Evolutionary conservation across 2,329 filamentous ascomycete species (phyloP).

Genomic region (Paramyrothecium sp.): DNA sequence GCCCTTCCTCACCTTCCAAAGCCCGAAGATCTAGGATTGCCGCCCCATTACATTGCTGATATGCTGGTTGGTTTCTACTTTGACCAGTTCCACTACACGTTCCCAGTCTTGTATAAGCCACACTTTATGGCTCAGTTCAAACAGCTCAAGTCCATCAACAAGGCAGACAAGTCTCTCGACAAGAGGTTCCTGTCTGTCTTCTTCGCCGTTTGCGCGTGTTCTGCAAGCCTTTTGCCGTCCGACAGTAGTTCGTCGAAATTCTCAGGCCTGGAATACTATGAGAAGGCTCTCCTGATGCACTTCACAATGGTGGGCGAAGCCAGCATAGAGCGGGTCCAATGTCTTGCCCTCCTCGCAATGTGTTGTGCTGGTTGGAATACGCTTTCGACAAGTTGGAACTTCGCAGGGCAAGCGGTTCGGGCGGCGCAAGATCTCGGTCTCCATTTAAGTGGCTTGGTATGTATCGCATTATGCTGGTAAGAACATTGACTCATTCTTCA

Average conservation of each 20-base stretch:
- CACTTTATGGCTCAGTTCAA: conserved; percentile 21
- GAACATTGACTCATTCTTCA: not conserved
- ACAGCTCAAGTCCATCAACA: conserved; percentile 8
- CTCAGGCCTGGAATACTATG: conserved; percentile 19
- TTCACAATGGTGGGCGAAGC: conserved; percentile 21
- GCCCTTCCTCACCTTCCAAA: conserved; percentile 22
- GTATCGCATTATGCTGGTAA: not conserved
- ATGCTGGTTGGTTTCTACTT: conserved; percentile 23
- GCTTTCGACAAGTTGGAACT: conserved; percentile 23
- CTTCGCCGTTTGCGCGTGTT: conserved; percentile 25
- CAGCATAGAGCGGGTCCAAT: conserved; percentile 23
- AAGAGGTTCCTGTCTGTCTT: conserved; percentile 23
- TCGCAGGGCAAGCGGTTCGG: conserved; percentile 23
- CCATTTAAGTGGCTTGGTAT: conserved; percentile 19
- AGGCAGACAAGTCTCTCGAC: conserved; percentile 6
- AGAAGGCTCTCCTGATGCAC: conserved; percentile 8
- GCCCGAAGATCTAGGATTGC: conserved; percentile 19
- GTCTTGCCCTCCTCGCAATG: conserved; percentile 24
- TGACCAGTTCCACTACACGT: conserved; percentile 25
- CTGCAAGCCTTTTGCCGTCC: conserved; percentile 19
- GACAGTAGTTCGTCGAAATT: conserved; percentile 15
- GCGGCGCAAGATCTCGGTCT: conserved; percentile 24
- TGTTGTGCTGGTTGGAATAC: conserved; percentile 28
- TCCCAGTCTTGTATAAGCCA: conserved; percentile 22
- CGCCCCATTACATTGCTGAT: conserved; percentile 24